Conservation (phyloP, 2,329 filamentous ascomycete genomes). For the Erysiphe neolycopersici region DNA sequence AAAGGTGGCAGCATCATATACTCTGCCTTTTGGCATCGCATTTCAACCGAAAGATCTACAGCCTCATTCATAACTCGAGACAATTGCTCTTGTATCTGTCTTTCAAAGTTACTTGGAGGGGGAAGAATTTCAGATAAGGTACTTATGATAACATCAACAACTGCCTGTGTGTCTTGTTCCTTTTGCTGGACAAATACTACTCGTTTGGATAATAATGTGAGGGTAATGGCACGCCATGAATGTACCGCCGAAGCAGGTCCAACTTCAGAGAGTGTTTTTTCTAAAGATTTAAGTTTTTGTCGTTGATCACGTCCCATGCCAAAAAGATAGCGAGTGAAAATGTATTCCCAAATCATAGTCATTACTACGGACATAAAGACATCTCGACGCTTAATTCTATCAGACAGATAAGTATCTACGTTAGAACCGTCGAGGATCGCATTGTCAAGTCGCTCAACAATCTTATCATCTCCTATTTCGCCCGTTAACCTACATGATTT, state of each 20-base stretch:
- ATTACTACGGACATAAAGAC: constrained; percentile 98
- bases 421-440: constrained; percentile 82
- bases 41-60: constrained; percentile 77
- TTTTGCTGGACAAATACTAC: constrained; percentile 60
- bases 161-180: constrained; percentile 74
- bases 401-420: constrained; percentile 63
- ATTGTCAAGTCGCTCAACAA: constrained; percentile 84
- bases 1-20: constrained; percentile 96
- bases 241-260: constrained; percentile 74
- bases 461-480: constrained; percentile 75
- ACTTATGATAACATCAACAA: constrained; percentile 74
- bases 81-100: constrained; percentile 59
- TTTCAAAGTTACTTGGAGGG: constrained; percentile 55
- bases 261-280: constrained; percentile 74
- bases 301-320: constrained; percentile 96
- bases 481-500: constrained; percentile 58
- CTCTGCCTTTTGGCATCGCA: constrained; percentile 89
- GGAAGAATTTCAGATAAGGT: constrained; percentile 66
- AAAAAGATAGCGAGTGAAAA: constrained; percentile 94
- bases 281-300: constrained; percentile 86
- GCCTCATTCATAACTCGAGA: constrained; percentile 71
- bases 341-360: constrained; percentile 98
- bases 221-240: constrained; percentile 86
- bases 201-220: constrained; percentile 64
- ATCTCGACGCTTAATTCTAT: constrained; percentile 69